Percentiles rank a stretch among this genome's conserved stretches.
Evolutionary conservation across 2,329 filamentous ascomycete genomes (phyloP).

Genomic region (Teratosphaeria gauchensis): DNA sequence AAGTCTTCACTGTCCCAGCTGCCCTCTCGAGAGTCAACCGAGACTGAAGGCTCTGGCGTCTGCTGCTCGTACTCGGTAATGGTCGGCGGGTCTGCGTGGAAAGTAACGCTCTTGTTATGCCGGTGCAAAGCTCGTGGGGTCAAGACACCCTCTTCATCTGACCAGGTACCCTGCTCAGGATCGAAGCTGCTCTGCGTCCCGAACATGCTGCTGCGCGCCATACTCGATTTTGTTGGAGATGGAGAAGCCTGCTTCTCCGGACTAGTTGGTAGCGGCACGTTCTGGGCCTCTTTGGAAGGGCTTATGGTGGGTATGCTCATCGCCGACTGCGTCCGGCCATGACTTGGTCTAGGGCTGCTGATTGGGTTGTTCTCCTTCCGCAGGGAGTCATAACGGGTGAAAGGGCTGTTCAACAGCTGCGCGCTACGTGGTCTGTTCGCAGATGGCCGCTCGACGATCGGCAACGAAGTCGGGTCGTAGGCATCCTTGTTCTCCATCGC

Average conservation of each 20-base stretch:
- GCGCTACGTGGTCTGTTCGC: constrained; percentile 47
- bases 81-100: constrained; percentile 85
- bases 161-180: constrained; percentile 58
- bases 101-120: constrained; percentile 93
- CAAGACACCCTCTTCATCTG: constrained; percentile 53
- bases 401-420: constrained; percentile 61
- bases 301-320: constrained; percentile 50
- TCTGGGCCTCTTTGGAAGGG: constrained; percentile 37
- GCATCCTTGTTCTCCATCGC: constrained; percentile 84
- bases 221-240: constrained; percentile 83
- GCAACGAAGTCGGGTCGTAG: constrained; percentile 74
- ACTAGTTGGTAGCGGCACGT: constrained; percentile 22
- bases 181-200: constrained; percentile 47
- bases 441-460: constrained; percentile 71
- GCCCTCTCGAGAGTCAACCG: constrained; percentile 76
- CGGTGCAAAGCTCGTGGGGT: constrained; percentile 63
- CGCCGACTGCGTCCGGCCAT: constrained; percentile 47
- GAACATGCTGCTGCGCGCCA: constrained; percentile 56
- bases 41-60: constrained; percentile 82
- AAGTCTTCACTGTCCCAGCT: constrained; percentile 78
- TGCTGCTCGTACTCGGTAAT: constrained; percentile 98
- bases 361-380: constrained; percentile 29
- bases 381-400: constrained; percentile 47
- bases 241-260: constrained; percentile 58
- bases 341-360: constrained; percentile 19